Evolutionary conservation across 176 grass and related monocot species (phyloP).

Genomic region (Lolium perenne): DNA sequence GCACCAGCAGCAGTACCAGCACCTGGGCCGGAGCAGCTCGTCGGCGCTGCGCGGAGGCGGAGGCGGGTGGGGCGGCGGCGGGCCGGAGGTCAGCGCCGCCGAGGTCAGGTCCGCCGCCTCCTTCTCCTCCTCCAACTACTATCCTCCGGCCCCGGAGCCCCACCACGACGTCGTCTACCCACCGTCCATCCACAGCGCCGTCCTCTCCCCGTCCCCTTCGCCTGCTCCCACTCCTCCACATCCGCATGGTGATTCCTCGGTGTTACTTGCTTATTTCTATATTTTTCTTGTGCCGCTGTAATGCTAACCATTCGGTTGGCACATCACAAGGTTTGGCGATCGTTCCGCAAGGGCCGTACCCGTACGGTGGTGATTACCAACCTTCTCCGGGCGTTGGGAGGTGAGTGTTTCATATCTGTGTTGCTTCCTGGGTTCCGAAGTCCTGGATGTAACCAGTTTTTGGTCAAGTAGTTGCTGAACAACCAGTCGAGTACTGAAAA

Average conservation of each 20-base stretch:
- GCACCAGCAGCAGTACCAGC: conserved; percentile 64
- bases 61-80: conserved; percentile 33
- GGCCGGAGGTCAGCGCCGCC: conserved; percentile 59
- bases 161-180: conserved; percentile 54
- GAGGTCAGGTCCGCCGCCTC: conserved; percentile 70
- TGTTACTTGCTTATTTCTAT: background rate
- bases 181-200: conserved; percentile 68
- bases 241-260: conserved; percentile 20
- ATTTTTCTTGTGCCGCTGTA: background rate
- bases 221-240: conserved; percentile 21
- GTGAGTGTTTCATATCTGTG: conserved; percentile 28
- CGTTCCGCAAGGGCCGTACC: conserved; percentile 60
- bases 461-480: background rate
- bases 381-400: conserved; percentile 58
- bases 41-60: conserved; percentile 41
- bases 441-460: background rate
- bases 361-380: conserved; percentile 54
- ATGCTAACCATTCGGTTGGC: background rate
- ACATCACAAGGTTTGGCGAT: conserved; percentile 36
- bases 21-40: conserved; percentile 72
- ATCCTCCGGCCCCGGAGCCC: background rate
- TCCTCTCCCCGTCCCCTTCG: conserved; percentile 52
- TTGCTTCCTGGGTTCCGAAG: background rate
- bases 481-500: background rate
- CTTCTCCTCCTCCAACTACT: conserved; percentile 52